Base-by-base conservation (phyloP, 139 green algal genomes). In the Coelastrella sp. region DNA sequence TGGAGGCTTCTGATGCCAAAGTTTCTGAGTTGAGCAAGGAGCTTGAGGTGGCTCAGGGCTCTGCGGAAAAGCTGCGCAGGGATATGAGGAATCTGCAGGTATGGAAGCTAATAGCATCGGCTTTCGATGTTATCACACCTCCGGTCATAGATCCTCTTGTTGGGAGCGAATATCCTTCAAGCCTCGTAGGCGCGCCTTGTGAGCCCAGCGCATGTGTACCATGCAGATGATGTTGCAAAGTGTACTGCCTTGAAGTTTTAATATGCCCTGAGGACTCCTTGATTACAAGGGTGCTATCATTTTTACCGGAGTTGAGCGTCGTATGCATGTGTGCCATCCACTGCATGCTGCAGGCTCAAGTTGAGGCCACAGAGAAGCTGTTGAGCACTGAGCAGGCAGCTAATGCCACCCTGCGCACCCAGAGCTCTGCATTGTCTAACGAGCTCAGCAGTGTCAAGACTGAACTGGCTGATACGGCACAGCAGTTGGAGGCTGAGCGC, bases 401-500 rank as follows among this genome's bases (percentile, higher is more conserved):
- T 34, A 67, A 64, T 35, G 23, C 25, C 4, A 40, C 7, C 23
- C 57, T 83, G 57, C 53, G 27, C 34, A 43, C 25, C 17, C 71
- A 86, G 68, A 45, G 32, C 64, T 37, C 63, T 13, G 67, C 57
- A n/a, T 64, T 82, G n/a, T 57, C 74, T 4, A 53, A 4, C 7
- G 53, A 80, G 77, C 78, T 89, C 8, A 45, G 7, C 51, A 35
- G 41, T 23, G 51, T 75, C 27, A 89, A 86, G 48, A 62, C 30
- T 32, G 34, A 75, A 37, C 71, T 89, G 34, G 72, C 43, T 34
- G 34, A 38, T 6, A 78, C 79, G 11, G 67, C 69, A n/a, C 40
- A 66, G 21, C 62, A 69, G 53, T 73, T 89, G 37, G 86, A 87
- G 50, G 63, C 27, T 9, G 86, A 89, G 86, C 57, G 79, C 32